Evolutionary conservation across 805 yeast species (phyloP).

Genomic region (Ogataea pignaliae): DNA sequence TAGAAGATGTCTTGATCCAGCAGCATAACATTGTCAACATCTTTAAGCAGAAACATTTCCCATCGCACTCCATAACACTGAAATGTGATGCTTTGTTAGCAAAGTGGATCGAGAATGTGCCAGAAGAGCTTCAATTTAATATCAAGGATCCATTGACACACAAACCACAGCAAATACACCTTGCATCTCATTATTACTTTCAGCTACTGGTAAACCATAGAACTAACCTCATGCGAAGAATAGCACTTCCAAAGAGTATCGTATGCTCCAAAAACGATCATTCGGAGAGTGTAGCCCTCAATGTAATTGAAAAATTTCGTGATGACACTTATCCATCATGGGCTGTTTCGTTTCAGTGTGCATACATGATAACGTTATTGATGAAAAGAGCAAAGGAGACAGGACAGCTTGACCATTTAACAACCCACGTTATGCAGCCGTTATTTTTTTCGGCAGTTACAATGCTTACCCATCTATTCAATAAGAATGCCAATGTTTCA

Average conservation of each 20-base stretch:
- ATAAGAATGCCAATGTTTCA: slow-evolving; percentile 7
- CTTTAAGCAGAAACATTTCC: background rate
- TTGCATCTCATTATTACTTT: slow-evolving; percentile 64
- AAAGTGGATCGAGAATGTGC: slow-evolving; percentile 63
- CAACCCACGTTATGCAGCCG: slow-evolving; percentile 1
- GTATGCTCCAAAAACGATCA: background rate
- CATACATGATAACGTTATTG: slow-evolving; percentile 61
- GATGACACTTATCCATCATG: slow-evolving; percentile 47
- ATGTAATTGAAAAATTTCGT: background rate
- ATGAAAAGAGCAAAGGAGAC: slow-evolving; percentile 24
- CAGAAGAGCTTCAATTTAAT: slow-evolving; percentile 53
- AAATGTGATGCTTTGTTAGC: slow-evolving; percentile 69
- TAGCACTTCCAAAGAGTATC: background rate
- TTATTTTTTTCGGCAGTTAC: slow-evolving; percentile 60
- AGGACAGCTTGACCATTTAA: slow-evolving; percentile 7
- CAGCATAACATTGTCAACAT: slow-evolving; percentile 1
- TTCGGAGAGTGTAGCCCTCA: background rate
- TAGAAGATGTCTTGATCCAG: background rate
- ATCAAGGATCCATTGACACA: slow-evolving; percentile 35
- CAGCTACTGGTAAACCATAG: slow-evolving; percentile 62
- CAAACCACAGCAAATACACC: slow-evolving; percentile 45
- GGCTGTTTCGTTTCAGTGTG: slow-evolving; percentile 76
- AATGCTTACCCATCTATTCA: slow-evolving; percentile 53
- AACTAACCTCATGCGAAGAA: slow-evolving; percentile 34
- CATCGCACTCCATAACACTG: slow-evolving; percentile 27